phyloP scores from a whole-genome alignment of 2,329 filamentous ascomycete genomes.

The Aplosporella prunicola region DNA sequence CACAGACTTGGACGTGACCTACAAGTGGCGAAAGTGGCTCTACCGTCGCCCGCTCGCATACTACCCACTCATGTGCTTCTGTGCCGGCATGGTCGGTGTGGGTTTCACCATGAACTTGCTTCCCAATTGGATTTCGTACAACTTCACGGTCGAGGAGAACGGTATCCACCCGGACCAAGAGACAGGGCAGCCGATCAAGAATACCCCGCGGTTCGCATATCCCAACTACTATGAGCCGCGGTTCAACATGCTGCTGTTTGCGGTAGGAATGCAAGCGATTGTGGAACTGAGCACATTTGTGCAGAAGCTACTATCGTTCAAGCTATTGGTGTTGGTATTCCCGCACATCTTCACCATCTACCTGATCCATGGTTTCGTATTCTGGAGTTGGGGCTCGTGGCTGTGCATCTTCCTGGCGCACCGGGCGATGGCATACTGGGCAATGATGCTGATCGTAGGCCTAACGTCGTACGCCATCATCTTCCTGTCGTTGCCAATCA shows the following conservation, averaged over 20 bases:
- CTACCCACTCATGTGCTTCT: slow-evolving; percentile 28
- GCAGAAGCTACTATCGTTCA: slow-evolving; percentile 34
- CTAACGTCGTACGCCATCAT: slow-evolving; percentile 28
- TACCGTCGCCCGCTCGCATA: slow-evolving; percentile 25
- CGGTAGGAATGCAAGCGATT: slow-evolving; percentile 28
- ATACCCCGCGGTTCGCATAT: slow-evolving; percentile 29
- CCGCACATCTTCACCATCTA: slow-evolving; percentile 44
- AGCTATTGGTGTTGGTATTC: slow-evolving; percentile 33
- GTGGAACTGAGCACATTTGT: slow-evolving; percentile 26
- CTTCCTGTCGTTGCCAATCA: slow-evolving; percentile 24
- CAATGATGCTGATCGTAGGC: slow-evolving; percentile 27
- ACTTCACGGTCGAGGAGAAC: slow-evolving; percentile 32
- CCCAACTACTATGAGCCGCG: slow-evolving; percentile 37
- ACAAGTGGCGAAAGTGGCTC: slow-evolving; percentile 33
- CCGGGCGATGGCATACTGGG: slow-evolving; percentile 23
- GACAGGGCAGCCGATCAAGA: slow-evolving; percentile 28
- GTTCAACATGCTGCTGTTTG: slow-evolving; percentile 36
- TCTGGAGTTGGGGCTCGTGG: slow-evolving; percentile 35
- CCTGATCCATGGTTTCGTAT: slow-evolving; percentile 38
- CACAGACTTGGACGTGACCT: slow-evolving; percentile 39
- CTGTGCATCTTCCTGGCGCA: slow-evolving; percentile 26
- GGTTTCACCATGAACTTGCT: slow-evolving; percentile 31
- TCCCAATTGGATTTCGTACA: slow-evolving; percentile 27
- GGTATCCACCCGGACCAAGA: slow-evolving; percentile 34
- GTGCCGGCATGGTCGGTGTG: slow-evolving; percentile 20